Conservation (phyloP, 768 basidiomycete species). For the Lactarius hengduanensis region DNA sequence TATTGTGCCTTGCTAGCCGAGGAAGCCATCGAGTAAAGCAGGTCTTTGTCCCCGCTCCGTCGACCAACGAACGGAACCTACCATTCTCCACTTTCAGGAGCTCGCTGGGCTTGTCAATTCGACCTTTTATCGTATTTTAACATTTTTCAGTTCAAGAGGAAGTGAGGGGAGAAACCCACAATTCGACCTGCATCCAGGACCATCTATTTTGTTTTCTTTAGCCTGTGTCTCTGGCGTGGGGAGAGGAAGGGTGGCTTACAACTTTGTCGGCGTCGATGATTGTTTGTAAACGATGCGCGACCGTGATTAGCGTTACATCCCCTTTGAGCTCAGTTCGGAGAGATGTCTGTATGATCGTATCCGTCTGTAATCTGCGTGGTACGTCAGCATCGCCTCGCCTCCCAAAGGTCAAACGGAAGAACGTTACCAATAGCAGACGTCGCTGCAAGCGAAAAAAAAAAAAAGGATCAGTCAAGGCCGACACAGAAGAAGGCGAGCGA, state of each 20-base stretch:
- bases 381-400: background rate
- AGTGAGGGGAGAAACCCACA: conserved; percentile 31
- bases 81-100: conserved; percentile 41
- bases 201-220: conserved; percentile 34
- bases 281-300: conserved; percentile 58
- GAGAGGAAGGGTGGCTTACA: conserved; percentile 33
- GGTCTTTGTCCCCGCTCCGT: conserved; percentile 41
- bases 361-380: conserved; percentile 50
- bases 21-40: conserved; percentile 34
- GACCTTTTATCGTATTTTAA: conserved; percentile 28
- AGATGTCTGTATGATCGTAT: conserved; percentile 54
- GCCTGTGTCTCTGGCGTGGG: background rate
- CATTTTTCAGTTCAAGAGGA: background rate
- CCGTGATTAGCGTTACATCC: conserved; percentile 52
- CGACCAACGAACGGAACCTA: conserved; percentile 39
- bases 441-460: conserved; percentile 31
- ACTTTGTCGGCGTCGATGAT: conserved; percentile 65
- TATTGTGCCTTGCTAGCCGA: background rate
- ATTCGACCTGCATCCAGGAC: conserved; percentile 44
- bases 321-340: conserved; percentile 46
- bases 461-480: background rate
- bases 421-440: conserved; percentile 46
- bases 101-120: conserved; percentile 48
- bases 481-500: background rate
- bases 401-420: no score